Evolutionary conservation across 495 filamentous ascomycete species (phyloP).

Genomic region (Barbatosphaeria neglecta): DNA sequence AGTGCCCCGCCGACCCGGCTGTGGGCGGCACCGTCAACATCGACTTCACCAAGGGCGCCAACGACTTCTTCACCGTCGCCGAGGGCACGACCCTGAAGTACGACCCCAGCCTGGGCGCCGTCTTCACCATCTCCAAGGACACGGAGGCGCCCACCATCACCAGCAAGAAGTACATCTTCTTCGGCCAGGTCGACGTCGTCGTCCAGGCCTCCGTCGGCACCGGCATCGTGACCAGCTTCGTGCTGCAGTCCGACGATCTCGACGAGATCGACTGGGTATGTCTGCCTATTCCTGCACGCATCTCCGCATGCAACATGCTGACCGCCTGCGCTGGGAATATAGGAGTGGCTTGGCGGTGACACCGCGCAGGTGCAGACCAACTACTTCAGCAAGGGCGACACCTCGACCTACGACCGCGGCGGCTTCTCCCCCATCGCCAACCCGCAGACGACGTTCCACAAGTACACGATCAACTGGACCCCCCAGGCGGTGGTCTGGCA

Average conservation of each 20-base stretch:
- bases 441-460: conserved; percentile 59
- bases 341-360: conserved; percentile 60
- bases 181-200: conserved; percentile 58
- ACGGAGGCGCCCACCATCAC: conserved; percentile 69
- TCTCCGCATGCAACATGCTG: too few relatives aligned
- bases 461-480: conserved; percentile 84
- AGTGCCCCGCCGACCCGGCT: conserved; percentile 64
- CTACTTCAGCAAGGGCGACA: conserved; percentile 91
- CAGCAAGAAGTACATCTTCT: conserved; percentile 64
- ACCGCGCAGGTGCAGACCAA: conserved; percentile 67
- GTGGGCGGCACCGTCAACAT: conserved; percentile 51
- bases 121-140: conserved; percentile 62
- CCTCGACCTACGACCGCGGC: conserved; percentile 59
- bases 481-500: conserved; percentile 64
- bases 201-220: conserved; percentile 53
- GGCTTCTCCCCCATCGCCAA: conserved; percentile 49
- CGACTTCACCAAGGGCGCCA: conserved; percentile 65
- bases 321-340: too few relatives aligned
- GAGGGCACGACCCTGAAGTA: conserved; percentile 50
- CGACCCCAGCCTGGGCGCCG: conserved; percentile 56
- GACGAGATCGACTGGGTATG: conserved; percentile 92
- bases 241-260: conserved; percentile 80
- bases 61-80: conserved; percentile 50
- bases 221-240: conserved; percentile 73
- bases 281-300: conserved; percentile 20